Evolutionary conservation across 2,329 filamentous ascomycete species (phyloP).

Genomic region (Colletotrichum nymphaeae): DNA sequence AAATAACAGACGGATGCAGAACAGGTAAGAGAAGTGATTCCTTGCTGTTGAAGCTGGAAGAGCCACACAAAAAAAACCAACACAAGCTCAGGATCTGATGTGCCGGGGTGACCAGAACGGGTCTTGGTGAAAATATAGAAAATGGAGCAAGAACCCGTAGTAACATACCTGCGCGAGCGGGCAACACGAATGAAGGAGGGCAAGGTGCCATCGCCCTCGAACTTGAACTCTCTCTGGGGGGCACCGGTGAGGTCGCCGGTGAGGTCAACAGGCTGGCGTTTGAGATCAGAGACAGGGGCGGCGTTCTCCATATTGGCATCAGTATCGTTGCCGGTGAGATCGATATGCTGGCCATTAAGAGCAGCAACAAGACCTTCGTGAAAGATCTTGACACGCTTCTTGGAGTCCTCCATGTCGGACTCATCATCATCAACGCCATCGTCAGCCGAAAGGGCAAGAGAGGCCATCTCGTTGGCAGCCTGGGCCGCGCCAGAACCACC

Average conservation of each 20-base stretch:
- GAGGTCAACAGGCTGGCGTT: background rate
- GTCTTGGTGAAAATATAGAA: background rate
- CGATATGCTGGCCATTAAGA: conserved; percentile 11
- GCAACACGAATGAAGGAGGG: background rate
- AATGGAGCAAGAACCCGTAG: background rate
- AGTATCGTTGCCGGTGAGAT: conserved; percentile 16
- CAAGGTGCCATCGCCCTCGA: background rate
- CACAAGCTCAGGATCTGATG: background rate
- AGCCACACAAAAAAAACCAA: background rate
- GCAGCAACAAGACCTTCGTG: background rate
- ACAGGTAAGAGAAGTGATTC: background rate
- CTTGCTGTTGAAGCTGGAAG: background rate
- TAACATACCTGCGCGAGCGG: background rate
- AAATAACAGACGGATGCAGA: background rate
- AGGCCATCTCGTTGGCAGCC: conserved; percentile 18
- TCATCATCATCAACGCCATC: conserved; percentile 18
- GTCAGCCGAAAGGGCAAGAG: background rate
- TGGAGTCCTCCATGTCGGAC: background rate
- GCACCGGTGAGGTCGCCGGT: background rate
- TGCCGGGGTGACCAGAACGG: background rate
- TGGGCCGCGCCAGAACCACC: background rate
- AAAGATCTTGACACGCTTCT: conserved; percentile 18
- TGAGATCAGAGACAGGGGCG: background rate
- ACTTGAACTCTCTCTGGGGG: background rate
- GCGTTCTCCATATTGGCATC: conserved; percentile 10